These are phyloP conservation scores for Colletotrichum sp. DNA, from an alignment of 2,329 filamentous ascomycete species.

Conservation along the genomic window DNA sequence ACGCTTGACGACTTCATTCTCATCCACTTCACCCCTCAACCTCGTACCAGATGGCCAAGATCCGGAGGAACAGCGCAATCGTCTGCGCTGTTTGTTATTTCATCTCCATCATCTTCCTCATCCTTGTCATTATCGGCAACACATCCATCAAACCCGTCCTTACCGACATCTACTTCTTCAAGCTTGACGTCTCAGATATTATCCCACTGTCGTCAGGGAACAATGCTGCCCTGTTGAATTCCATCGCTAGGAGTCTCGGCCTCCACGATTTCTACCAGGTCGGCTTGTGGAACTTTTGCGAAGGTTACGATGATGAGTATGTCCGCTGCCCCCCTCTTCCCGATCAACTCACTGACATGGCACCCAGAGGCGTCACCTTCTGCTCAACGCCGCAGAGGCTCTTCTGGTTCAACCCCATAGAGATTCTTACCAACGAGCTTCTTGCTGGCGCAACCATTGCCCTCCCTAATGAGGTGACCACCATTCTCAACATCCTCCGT, in stretches of 20 bases:
- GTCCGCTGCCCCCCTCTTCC: constrained; percentile 24
- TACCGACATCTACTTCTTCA: constrained; percentile 80
- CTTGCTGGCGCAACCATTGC: constrained; percentile 84
- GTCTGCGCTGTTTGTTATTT: constrained; percentile 74
- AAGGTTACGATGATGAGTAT: constrained; percentile 75
- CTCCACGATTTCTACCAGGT: constrained; percentile 95
- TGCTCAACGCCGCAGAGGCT: constrained; percentile 74
- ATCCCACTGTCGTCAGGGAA: constrained; percentile 80
- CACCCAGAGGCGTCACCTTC: constrained; percentile 68
- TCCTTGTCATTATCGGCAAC: constrained; percentile 81
- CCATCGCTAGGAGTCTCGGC: constrained; percentile 83
- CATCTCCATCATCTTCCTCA: constrained; percentile 76
- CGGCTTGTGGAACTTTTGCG: constrained; percentile 90
- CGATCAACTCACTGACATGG: constrained; percentile 46
- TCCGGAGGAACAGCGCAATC: constrained; percentile 66
- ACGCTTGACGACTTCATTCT: background rate
- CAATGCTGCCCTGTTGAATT: constrained; percentile 75
- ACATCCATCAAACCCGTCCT: constrained; percentile 66
- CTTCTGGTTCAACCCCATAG: constrained; percentile 92
- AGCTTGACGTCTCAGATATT: constrained; percentile 82
- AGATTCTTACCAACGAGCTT: constrained; percentile 80
- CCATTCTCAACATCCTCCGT: constrained; percentile 76
- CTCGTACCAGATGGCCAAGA: constrained; percentile 40
- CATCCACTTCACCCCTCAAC: background rate
- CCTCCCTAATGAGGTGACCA: constrained; percentile 74